Conservation (phyloP, 495 filamentous ascomycete species). For the Platismatia glauca region DNA sequence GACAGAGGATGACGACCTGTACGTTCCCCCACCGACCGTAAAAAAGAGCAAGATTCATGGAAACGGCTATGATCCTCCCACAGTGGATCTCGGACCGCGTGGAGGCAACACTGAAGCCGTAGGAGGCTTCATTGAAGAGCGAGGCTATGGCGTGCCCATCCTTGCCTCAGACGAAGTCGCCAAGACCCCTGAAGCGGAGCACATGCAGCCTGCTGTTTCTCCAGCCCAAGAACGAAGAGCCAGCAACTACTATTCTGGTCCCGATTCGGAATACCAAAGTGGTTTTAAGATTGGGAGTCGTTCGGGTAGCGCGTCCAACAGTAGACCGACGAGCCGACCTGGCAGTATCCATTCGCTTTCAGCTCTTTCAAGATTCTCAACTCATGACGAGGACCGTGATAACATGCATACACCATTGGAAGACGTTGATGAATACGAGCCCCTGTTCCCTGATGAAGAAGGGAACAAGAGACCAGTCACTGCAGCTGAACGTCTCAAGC, state of each 20-base stretch:
- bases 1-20: slow-evolving; percentile 54
- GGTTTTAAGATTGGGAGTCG: slow-evolving; percentile 30
- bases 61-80: slow-evolving; percentile 39
- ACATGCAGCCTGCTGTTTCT: slow-evolving; percentile 64
- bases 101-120: slow-evolving; percentile 43
- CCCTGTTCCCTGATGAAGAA: slow-evolving; percentile 82
- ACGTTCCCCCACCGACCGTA: slow-evolving; percentile 63
- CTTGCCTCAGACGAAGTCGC: slow-evolving; percentile 85
- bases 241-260: slow-evolving; percentile 47
- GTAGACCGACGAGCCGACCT: slow-evolving; percentile 65
- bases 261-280: slow-evolving; percentile 30
- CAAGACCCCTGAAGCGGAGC: slow-evolving; percentile 59
- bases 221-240: slow-evolving; percentile 52
- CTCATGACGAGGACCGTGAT: slow-evolving; percentile 43
- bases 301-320: slow-evolving; percentile 47
- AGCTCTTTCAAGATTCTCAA: slow-evolving; percentile 40
- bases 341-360: slow-evolving; percentile 48
- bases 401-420: slow-evolving; percentile 63
- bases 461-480: slow-evolving; percentile 48
- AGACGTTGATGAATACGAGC: slow-evolving; percentile 90
- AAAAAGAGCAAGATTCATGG: slow-evolving; percentile 54
- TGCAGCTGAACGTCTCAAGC: slow-evolving; percentile 51
- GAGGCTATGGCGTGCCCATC: slow-evolving; percentile 60
- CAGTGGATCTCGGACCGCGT: slow-evolving; percentile 36
- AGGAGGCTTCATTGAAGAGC: slow-evolving; percentile 44